A percentile compares a stretch with the other conserved stretches of the same genome.
These are phyloP conservation scores for Hemileia vastatrix DNA, from an alignment of 1,284 basidiomycete genomes.

Conservation along the genomic window DNA sequence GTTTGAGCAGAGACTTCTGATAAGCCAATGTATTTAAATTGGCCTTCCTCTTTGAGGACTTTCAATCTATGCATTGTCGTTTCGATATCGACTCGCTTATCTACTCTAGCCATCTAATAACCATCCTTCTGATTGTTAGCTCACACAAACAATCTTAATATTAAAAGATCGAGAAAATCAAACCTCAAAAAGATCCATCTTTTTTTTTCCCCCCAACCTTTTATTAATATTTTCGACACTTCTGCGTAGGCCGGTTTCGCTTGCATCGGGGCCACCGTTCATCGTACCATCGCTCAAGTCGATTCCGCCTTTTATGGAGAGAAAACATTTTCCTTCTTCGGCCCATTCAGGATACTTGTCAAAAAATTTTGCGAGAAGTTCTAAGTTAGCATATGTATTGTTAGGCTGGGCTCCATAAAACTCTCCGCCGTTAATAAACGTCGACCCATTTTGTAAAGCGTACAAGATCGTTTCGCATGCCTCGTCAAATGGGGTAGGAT, in stretches of 20 bases:
- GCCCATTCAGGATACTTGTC: conserved; percentile 31
- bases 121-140: no score
- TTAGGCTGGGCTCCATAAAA: conserved; percentile 14
- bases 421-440: conserved; percentile 13
- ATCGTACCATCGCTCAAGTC: conserved; percentile 11
- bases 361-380: conserved; percentile 29
- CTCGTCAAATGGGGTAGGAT: conserved; percentile 1
- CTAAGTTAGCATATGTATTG: conserved; percentile 3
- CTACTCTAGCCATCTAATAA: conserved; percentile 15
- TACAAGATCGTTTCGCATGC: conserved; percentile 8
- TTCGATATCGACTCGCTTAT: conserved; percentile 10
- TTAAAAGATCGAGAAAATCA: not conserved
- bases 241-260: conserved; percentile 27
- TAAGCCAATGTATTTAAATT: conserved; percentile 38
- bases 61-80: conserved; percentile 32
- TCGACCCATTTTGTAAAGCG: not conserved
- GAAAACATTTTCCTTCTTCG: conserved; percentile 28
- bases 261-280: conserved; percentile 24
- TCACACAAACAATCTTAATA: no score
- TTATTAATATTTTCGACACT: conserved; percentile 31
- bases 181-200: conserved; percentile 38
- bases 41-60: conserved; percentile 33
- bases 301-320: conserved; percentile 37
- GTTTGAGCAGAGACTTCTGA: conserved; percentile 33
- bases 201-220: conserved; percentile 26